phyloP scores from a whole-genome alignment of 306 rosid genomes.

The Begonia masoniana region DNA sequence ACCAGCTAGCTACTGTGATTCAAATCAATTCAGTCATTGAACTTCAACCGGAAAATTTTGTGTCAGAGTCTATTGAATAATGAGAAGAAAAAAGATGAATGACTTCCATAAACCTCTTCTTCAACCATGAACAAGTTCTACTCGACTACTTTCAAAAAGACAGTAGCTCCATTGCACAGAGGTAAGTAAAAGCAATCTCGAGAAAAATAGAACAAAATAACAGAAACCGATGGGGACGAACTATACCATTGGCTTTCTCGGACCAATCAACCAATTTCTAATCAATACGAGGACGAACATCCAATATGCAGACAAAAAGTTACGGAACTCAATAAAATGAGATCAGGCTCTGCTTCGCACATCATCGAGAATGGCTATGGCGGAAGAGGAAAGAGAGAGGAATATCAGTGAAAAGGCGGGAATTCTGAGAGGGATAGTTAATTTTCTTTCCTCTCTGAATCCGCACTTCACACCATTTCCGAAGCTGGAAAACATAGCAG shows the following conservation, averaged over 20 bases:
- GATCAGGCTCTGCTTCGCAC: constrained; percentile 15
- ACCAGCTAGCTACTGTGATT: too few species aligned
- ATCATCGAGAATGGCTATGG: neutral
- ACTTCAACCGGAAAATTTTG: too few species aligned
- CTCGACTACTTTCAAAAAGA: too few species aligned
- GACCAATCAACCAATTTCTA: constrained; percentile 2
- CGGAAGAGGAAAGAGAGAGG: constrained; percentile 11
- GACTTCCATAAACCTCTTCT: too few species aligned
- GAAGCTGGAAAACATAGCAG: constrained; percentile 37
- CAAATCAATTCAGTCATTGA: too few species aligned
- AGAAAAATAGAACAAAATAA: neutral
- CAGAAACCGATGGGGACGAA: neutral
- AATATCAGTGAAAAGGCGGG: neutral
- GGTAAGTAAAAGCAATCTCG: neutral
- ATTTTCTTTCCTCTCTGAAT: constrained; percentile 31
- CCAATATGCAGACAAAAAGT: constrained; percentile 21
- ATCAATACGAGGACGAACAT: constrained; percentile 10
- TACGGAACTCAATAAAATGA: constrained; percentile 17
- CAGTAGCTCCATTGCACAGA: too few species aligned
- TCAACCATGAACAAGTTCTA: too few species aligned
- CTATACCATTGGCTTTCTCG: constrained; percentile 32
- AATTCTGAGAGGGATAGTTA: constrained; percentile 30
- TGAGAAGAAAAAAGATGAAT: too few species aligned
- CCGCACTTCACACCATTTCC: constrained; percentile 19
- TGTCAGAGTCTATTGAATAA: too few species aligned